These are phyloP conservation scores for Phaffia tasmanica DNA, from an alignment of 768 basidiomycete genomes.

Conservation along the genomic window DNA sequence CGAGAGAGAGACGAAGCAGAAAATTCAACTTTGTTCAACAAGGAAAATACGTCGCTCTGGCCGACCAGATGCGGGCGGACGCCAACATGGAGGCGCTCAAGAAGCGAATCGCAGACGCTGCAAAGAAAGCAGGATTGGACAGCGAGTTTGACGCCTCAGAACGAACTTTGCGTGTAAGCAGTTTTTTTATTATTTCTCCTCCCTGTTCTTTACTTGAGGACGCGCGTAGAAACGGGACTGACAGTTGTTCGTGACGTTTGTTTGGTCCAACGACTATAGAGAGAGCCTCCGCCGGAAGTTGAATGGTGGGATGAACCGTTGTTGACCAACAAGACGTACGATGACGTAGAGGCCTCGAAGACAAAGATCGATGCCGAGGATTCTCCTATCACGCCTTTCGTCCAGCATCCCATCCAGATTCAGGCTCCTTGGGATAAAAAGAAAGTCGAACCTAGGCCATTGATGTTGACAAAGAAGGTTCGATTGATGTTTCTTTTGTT, in stretches of 20 bases:
- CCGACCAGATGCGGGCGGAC: constrained; percentile 45
- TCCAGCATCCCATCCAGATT: constrained; percentile 95
- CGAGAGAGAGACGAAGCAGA: constrained; percentile 27
- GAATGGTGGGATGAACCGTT: constrained; percentile 98
- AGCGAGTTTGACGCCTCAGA: constrained; percentile 84
- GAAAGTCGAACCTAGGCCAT: constrained; percentile 61
- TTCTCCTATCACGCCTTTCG: constrained; percentile 75
- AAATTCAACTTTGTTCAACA: constrained; percentile 79
- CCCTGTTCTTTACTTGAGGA: neutral
- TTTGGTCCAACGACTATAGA: constrained; percentile 42
- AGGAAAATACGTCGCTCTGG: constrained; percentile 58
- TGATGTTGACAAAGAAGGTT: constrained; percentile 88
- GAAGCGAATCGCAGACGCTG: constrained; percentile 81
- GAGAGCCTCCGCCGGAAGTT: constrained; percentile 71
- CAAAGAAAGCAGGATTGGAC: constrained; percentile 85
- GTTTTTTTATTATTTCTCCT: neutral
- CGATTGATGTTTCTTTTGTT: constrained; percentile 17
- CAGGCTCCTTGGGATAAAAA: constrained; percentile 80
- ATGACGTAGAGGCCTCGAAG: constrained; percentile 50
- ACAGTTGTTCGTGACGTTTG: neutral
- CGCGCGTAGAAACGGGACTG: neutral
- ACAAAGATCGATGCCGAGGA: constrained; percentile 55
- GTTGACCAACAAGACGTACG: constrained; percentile 67
- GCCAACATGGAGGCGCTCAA: constrained; percentile 80
- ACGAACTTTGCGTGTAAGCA: constrained; percentile 68